These are phyloP conservation scores for Dioszegia hungarica DNA, from an alignment of 768 basidiomycete species.

Conservation along the genomic window DNA sequence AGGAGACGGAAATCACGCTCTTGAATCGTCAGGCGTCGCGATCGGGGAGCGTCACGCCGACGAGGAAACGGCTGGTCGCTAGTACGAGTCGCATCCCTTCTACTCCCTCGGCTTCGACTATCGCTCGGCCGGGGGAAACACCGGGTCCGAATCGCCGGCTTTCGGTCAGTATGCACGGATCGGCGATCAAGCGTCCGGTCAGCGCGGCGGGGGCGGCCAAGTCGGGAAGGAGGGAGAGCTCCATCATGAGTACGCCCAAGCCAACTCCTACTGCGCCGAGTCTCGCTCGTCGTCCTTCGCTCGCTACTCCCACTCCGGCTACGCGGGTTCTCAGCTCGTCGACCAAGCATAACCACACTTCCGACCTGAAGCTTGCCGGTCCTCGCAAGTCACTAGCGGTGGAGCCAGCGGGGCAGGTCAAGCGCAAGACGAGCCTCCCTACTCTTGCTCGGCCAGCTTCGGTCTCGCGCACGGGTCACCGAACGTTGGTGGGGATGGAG, in stretches of 20 bases:
- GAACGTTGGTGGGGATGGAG: slow-evolving; percentile 4
- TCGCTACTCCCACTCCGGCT: slow-evolving; percentile 5
- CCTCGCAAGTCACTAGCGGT: background rate
- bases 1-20: slow-evolving; percentile 24
- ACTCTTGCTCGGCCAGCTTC: background rate
- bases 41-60: slow-evolving; percentile 5
- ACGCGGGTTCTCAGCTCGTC: slow-evolving; percentile 4
- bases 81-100: slow-evolving; percentile 1
- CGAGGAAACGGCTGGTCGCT: background rate
- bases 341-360: slow-evolving; percentile 11
- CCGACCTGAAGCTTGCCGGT: background rate
- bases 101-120: background rate
- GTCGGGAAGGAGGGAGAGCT: background rate
- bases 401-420: background rate
- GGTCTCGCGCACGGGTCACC: background rate
- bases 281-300: background rate
- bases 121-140: background rate
- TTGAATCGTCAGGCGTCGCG: slow-evolving; percentile 11
- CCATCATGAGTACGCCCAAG: background rate
- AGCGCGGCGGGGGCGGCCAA: background rate
- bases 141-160: background rate
- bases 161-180: background rate
- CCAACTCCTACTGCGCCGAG: background rate
- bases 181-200: background rate
- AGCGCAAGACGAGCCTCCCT: background rate